These are phyloP conservation scores for Thelonectria blattea DNA, from an alignment of 2,329 filamentous ascomycete species.

Conservation along the genomic window DNA sequence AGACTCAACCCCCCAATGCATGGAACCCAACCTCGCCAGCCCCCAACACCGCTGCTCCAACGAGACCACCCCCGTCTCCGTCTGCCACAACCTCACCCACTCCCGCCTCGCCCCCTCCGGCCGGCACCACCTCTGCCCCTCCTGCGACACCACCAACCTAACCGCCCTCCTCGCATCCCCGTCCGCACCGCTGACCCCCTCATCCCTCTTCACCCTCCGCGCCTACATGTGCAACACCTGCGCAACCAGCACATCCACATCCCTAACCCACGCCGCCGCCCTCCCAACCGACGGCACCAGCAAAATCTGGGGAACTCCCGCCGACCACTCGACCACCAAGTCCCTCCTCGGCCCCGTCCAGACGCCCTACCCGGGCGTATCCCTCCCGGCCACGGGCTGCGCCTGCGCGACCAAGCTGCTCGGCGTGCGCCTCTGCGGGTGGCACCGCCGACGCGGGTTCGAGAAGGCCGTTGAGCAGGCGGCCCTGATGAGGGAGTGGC, in stretches of 20 bases:
- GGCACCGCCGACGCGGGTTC: constrained; percentile 43
- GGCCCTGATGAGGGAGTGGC: constrained; percentile 38
- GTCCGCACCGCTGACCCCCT: constrained; percentile 17
- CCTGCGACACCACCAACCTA: too few relatives aligned
- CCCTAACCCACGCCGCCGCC: not conserved
- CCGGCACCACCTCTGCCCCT: too few relatives aligned
- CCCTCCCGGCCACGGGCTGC: constrained; percentile 45
- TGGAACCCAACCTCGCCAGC: too few relatives aligned
- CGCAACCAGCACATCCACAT: constrained; percentile 12
- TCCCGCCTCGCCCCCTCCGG: too few relatives aligned
- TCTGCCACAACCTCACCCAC: too few relatives aligned
- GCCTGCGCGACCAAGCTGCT: constrained; percentile 45
- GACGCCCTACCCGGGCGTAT: not conserved
- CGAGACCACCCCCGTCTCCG: too few relatives aligned
- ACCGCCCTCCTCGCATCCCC: constrained; percentile 18
- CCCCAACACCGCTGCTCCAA: too few relatives aligned
- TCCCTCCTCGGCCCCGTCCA: too few relatives aligned
- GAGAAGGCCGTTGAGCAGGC: constrained; percentile 32
- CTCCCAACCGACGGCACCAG: not conserved
- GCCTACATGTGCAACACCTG: constrained; percentile 46
- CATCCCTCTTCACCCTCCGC: constrained; percentile 43
- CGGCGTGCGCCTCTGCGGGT: constrained; percentile 41
- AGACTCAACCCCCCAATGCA: too few relatives aligned
- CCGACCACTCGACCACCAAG: too few relatives aligned
- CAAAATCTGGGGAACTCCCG: too few relatives aligned